Base-by-base conservation (phyloP, 2,329 filamentous ascomycete genomes). In the Epichloe uncinata region DNA sequence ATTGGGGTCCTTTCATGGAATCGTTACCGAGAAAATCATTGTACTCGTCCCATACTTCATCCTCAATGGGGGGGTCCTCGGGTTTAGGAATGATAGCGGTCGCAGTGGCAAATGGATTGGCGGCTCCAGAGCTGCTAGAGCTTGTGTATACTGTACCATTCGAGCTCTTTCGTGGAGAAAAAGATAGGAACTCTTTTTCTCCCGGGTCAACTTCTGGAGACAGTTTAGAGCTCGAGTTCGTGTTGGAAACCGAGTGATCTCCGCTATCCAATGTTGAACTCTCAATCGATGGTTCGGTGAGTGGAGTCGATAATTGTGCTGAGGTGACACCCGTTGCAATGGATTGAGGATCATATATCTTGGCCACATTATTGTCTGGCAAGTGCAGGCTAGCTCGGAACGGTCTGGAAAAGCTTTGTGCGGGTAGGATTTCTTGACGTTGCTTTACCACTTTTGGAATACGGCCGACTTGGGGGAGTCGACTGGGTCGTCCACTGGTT, bases 31-130 rank as follows among this genome's bases (percentile, higher is more conserved):
- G 77, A 12, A 96, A 70, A 58, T 96, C 91, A 56, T 97, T 83
- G 61, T 94, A 96, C 66, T 95, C 91, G 47, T 90, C 83, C 91
- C 91, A 97, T 2, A 95, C 77, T 61, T 96, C 91, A 58, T 96
- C 91, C 56, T 94, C 86, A 1, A 71, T 79, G 4, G 83, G 20
- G 20, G 74, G 82, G 4, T 81, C 79, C 42, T 72, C 73, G 1
- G 78, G 72, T 3, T 72, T 69, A 0, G 85, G 84, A 20, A 85
- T 71, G 2, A 87, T 68, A 6, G 85, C 82, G 15, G 81, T 85
- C 3, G 82, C 79, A 5, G 77, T 76, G 12, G 74, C 73, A 54
- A 76, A 81, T 50, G 77, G 80, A 47, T 74, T 69, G 13, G 75
- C 66, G 0, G 78, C 44, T 6, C 47, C 80, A 2, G 85, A 87